Evolutionary conservation across 2,329 filamentous ascomycete genomes (phyloP).

Genomic region (Pseudopithomyces maydicus): DNA sequence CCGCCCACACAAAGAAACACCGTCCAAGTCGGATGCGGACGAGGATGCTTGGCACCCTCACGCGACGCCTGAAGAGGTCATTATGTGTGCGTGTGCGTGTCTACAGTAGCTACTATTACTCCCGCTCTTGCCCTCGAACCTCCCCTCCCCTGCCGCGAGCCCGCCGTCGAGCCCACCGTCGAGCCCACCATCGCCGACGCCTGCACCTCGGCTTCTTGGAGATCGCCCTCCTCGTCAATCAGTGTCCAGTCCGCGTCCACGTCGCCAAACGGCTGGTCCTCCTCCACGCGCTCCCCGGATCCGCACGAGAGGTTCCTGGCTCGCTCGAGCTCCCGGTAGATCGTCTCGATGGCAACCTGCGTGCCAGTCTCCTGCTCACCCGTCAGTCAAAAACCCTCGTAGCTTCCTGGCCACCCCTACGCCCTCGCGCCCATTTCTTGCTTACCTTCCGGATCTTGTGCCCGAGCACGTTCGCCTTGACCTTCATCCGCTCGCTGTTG

Average conservation of each 20-base stretch:
- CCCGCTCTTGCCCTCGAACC: too few relatives aligned
- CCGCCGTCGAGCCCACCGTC: slow-evolving; percentile 37
- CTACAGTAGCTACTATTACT: too few relatives aligned
- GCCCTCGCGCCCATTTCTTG: too few relatives aligned
- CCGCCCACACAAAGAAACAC: background rate
- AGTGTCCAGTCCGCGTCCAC: slow-evolving; percentile 92
- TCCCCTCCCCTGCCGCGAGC: background rate
- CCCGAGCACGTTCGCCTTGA: slow-evolving; percentile 80
- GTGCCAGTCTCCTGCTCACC: slow-evolving; percentile 79
- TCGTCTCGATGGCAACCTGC: slow-evolving; percentile 84
- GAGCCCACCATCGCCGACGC: slow-evolving; percentile 35
- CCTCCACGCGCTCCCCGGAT: slow-evolving; percentile 37
- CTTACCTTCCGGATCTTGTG: slow-evolving; percentile 84
- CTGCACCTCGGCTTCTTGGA: slow-evolving; percentile 26
- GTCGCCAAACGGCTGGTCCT: slow-evolving; percentile 54
- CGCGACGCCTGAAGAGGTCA: too few relatives aligned
- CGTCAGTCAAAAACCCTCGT: background rate
- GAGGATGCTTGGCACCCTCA: too few relatives aligned
- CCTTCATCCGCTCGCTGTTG: slow-evolving; percentile 87
- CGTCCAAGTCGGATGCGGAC: background rate
- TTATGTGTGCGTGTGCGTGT: too few relatives aligned
- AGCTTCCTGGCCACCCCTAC: too few relatives aligned
- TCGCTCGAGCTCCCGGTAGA: slow-evolving; percentile 95
- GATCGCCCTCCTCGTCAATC: slow-evolving; percentile 65
- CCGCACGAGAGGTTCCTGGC: slow-evolving; percentile 81